Percentiles rank a stretch among this genome's conserved stretches.
These are phyloP conservation scores for Solanum pennellii DNA, from an alignment of 257 asterid species.

Conservation along the genomic window DNA sequence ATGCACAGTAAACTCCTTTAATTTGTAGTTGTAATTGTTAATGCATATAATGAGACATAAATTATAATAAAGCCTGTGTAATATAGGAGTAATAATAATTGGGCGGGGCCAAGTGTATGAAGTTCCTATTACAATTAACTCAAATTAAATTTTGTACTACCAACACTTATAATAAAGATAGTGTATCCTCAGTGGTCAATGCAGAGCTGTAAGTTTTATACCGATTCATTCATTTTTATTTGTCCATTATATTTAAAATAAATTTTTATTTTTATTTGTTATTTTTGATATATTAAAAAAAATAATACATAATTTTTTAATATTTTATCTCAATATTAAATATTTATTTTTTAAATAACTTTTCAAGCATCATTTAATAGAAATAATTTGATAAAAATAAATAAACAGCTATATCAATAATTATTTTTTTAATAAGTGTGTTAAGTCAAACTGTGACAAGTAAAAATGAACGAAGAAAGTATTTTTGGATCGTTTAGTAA, in stretches of 20 bases:
- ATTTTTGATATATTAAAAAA: too few relatives aligned
- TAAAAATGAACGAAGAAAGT: too few relatives aligned
- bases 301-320: too few relatives aligned
- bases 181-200: not conserved
- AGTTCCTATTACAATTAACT: not conserved
- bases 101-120: not conserved
- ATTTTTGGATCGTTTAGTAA: not conserved
- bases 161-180: not conserved
- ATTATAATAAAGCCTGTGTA: not conserved
- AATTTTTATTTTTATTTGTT: too few relatives aligned
- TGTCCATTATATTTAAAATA: too few relatives aligned
- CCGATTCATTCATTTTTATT: not conserved
- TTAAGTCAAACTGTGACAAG: too few relatives aligned
- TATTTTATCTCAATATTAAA: too few relatives aligned
- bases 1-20: not conserved
- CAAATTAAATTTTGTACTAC: not conserved
- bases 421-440: too few relatives aligned
- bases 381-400: too few relatives aligned
- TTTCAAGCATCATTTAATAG: too few relatives aligned
- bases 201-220: not conserved
- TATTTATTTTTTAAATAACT: too few relatives aligned
- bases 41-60: not conserved
- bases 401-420: too few relatives aligned
- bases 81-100: not conserved
- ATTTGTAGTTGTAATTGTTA: not conserved